Evolutionary conservation across 2,329 filamentous ascomycete species (phyloP), one percentile per base, ranked within the genome.

Genomic region (Diaporthe australafricana): DNA sequence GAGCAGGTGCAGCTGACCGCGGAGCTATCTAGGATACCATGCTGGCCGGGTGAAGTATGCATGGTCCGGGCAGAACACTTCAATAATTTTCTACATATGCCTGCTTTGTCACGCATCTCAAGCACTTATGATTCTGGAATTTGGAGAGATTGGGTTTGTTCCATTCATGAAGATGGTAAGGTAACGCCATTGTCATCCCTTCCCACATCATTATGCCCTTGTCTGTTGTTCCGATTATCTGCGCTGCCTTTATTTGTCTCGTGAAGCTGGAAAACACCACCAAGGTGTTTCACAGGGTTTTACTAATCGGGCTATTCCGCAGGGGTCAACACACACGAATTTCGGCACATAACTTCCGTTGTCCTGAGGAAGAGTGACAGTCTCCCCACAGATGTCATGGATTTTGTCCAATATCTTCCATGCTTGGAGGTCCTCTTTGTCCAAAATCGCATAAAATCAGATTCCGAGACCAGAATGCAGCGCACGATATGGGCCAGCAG

Each of bases 291-390:
- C 48, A 50, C 12, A 27, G 7, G n/a, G 0, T 6, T 40, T 3
- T 14, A 40, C 55, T 57, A 5, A 57, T 22, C 4, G 2, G n/a
- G 8, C 2, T 3, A n/a, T 40, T 27, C 2, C 9, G 11, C 8
- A 57, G 2, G 6, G n/a, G 0, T 12, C 12, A 2, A 40, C 6
- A 5, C 7, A 22, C n/a, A 8, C 2, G 11, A 2, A 1, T 42
- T 25, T 1, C 3, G 27, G 35, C 35, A 40, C 16, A 17, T 57
- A 22, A 42, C 17, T 7, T 60, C 55, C 2, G 22, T 60, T 3
- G 3, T 27, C 22, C 22, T 60, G 7, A 30, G 35, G 20, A 8
- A 42, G 3, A 42, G 35, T 22, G 1, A n/a, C 14, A 7, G 35
- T 38, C 9, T 3, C 0, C 16, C 35, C 3, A 27, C 16, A 27